Base-by-base conservation (phyloP, 1,139 yeast species). In the Eremothecium cymbalariae region DNA sequence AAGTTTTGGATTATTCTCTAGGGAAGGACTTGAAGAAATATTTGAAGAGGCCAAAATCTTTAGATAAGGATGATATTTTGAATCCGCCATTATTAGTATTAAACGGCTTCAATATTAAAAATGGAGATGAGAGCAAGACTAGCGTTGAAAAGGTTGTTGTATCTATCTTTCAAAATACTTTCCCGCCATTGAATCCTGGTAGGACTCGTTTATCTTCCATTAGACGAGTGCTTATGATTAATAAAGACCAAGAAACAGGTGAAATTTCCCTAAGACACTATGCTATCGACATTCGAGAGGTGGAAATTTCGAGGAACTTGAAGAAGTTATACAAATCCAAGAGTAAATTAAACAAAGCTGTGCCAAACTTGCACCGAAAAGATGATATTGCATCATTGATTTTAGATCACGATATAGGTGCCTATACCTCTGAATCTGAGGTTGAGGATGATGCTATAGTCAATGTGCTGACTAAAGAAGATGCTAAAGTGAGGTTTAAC, bases 91-190 rank as follows among this genome's bases (percentile, higher is more conserved):
- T 93, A 48, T 65, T 93, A 45, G 98, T 93, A 5, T 66, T 90
- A 68, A 88, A 90, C 60, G 95, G 95, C 16, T 90, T 90, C 57
- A 68, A 70, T 25, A 42, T 46, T 39, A 48, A 46, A 35, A 58
- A 53, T 26, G 52, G 54, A 38, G 39, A 33, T 8, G 34, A 30
- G 18, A 51, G 45, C n/a, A 44, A 46, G 26, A 48, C 73, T 25
- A 82, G 79, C 33, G 57, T 54, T 42, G 97, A 90, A 57, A 83
- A 84, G 48, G 68, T 90, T 46, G 60, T 88, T 45, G 76, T 94
- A 20, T 84, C 97, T 2, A 78, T 88, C 65, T 85, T 93, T 63
- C 98, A 90, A 59, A 86, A 86, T 62, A 76, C 90, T 75, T 86
- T 90, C 57, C 99, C 99, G 4, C 86, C 98, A 14, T 79, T 93